phyloP scores from a whole-genome alignment of 225 moss, liverwort and hornwort genomes.

The Ulota crispa region DNA sequence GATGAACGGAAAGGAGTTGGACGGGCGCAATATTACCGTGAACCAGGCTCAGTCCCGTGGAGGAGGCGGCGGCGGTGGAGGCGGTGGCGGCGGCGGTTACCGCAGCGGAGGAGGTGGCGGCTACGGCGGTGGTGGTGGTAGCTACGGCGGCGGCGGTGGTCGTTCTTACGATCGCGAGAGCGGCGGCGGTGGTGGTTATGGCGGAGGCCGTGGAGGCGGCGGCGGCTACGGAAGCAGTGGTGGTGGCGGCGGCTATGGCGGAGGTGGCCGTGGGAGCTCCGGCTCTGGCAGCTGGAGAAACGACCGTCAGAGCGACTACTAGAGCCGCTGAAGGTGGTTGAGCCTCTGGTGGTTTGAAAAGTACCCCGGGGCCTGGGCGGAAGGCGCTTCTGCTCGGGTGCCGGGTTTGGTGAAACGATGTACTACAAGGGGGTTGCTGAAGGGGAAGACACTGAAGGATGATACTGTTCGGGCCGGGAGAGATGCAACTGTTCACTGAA shows the following conservation, averaged over 20 bases:
- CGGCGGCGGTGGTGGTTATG: conserved; percentile 14
- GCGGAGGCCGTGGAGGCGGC: conserved; percentile 10
- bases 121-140: conserved; percentile 24
- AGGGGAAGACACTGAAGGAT: conserved; percentile 66
- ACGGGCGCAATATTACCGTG: conserved; percentile 80
- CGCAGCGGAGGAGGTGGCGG: conserved; percentile 28
- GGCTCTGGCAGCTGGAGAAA: conserved; percentile 51
- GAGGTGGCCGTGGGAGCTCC: conserved; percentile 42
- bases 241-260: conserved; percentile 19
- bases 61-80: conserved; percentile 43
- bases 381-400: background rate
- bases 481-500: conserved; percentile 65
- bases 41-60: conserved; percentile 84
- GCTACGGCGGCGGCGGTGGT: conserved; percentile 18
- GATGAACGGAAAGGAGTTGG: conserved; percentile 90
- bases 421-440: conserved; percentile 54
- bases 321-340: conserved; percentile 34
- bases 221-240: conserved; percentile 30
- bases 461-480: conserved; percentile 50
- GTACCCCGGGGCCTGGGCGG: conserved; percentile 11
- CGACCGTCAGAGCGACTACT: conserved; percentile 29
- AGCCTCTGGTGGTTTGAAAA: conserved; percentile 57
- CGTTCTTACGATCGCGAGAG: conserved; percentile 8
- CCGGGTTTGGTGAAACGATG: conserved; percentile 42
- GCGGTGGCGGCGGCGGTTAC: conserved; percentile 31